Percentiles rank a stretch among this genome's conserved stretches.
phyloP scores from a whole-genome alignment of 1,139 yeast genomes.

The Arxiozyma heterogenica region DNA sequence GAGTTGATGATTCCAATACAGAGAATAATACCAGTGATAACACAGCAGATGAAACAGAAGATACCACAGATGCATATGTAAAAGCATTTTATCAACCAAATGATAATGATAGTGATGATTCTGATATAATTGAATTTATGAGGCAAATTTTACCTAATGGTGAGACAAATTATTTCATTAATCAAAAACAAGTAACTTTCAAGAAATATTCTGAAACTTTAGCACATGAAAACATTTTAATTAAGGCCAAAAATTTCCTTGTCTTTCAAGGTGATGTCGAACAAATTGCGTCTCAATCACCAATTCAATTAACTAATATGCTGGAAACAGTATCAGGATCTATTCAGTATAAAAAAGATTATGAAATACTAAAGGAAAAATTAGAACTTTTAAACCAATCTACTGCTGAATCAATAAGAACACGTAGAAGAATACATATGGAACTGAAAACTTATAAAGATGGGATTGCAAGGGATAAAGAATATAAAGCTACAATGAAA shows the following conservation, averaged over 20 bases:
- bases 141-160: constrained; percentile 51
- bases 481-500: constrained; percentile 49
- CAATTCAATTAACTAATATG: constrained; percentile 61
- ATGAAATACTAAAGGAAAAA: constrained; percentile 57
- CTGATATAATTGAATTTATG: constrained; percentile 33
- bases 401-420: constrained; percentile 56
- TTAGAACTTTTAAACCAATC: constrained; percentile 59
- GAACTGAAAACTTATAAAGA: constrained; percentile 76
- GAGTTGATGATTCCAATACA: constrained; percentile 14
- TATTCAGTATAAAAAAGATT: constrained; percentile 54
- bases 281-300: constrained; percentile 80
- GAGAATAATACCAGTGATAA: constrained; percentile 13
- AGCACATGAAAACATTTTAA: constrained; percentile 73
- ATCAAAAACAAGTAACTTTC: constrained; percentile 54
- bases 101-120: constrained; percentile 48
- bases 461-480: constrained; percentile 65
- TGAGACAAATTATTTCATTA: constrained; percentile 58
- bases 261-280: constrained; percentile 98
- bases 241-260: constrained; percentile 82
- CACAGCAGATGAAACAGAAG: not conserved
- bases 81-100: constrained; percentile 54
- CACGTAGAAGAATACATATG: constrained; percentile 62
- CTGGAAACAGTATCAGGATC: constrained; percentile 85
- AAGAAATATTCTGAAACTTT: constrained; percentile 56
- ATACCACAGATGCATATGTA: constrained; percentile 62